Evolutionary conservation across 768 basidiomycete species (phyloP).

Genomic region (Clavaria fumosa): DNA sequence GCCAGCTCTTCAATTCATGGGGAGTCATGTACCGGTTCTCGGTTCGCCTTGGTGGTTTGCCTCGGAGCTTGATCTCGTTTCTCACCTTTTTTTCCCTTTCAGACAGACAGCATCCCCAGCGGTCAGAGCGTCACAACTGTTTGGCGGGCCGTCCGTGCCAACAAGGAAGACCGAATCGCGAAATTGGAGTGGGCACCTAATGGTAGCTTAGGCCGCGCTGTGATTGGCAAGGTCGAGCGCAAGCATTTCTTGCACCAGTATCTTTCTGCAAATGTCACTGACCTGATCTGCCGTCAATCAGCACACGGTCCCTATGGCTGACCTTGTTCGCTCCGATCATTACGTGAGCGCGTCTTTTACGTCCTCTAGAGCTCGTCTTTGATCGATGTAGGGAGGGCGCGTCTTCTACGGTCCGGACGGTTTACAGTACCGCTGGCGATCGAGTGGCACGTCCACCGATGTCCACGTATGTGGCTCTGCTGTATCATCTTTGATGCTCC

Average conservation of each 20-base stretch:
- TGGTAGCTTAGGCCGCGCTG: conserved; percentile 70
- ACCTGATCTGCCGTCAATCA: conserved; percentile 22
- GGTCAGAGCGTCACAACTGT: conserved; percentile 65
- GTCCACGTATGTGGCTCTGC: conserved; percentile 38
- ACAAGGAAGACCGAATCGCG: conserved; percentile 78
- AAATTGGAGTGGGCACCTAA: conserved; percentile 78
- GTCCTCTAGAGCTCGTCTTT: conserved; percentile 9
- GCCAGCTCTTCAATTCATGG: conserved; percentile 68
- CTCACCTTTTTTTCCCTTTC: too few species aligned
- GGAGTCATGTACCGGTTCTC: conserved; percentile 72
- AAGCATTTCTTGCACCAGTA: conserved; percentile 8
- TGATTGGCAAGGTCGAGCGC: conserved; percentile 61
- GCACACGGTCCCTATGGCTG: conserved; percentile 69
- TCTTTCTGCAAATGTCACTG: conserved; percentile 12
- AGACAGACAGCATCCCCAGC: conserved; percentile 50
- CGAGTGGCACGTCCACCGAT: conserved; percentile 40
- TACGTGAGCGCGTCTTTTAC: conserved; percentile 29
- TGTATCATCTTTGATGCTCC: too few species aligned
- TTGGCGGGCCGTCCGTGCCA: conserved; percentile 66
- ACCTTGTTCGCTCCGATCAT: conserved; percentile 61
- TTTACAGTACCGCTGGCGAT: conserved; percentile 65
- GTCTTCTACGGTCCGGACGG: conserved; percentile 77
- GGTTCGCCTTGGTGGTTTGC: conserved; percentile 35
- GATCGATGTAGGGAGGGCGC: conserved; percentile 41
- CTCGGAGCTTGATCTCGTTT: too few species aligned